These are phyloP conservation scores for Priceomyces fermenticarens DNA, from an alignment of 805 yeast species.

Conservation along the genomic window DNA sequence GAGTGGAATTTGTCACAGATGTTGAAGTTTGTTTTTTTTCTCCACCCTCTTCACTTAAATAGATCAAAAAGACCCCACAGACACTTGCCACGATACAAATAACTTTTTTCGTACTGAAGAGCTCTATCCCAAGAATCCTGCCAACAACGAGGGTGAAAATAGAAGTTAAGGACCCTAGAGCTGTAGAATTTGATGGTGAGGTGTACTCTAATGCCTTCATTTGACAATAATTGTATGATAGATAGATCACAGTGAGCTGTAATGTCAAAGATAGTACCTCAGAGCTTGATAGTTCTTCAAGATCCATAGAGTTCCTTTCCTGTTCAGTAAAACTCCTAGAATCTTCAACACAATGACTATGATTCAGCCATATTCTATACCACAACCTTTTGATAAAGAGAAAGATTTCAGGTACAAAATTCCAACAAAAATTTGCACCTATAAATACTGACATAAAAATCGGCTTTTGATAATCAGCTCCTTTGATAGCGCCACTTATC, in stretches of 20 bases:
- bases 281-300: slow-evolving; percentile 13
- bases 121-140: slow-evolving; percentile 36
- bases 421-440: slow-evolving; percentile 47
- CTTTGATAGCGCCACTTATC: slow-evolving; percentile 48
- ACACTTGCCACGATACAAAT: slow-evolving; percentile 44
- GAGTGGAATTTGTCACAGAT: slow-evolving; percentile 33
- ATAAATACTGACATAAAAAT: slow-evolving; percentile 44
- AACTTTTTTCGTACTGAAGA: slow-evolving; percentile 38
- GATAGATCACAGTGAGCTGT: slow-evolving; percentile 42
- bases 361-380: background rate
- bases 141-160: slow-evolving; percentile 49
- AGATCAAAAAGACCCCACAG: slow-evolving; percentile 45
- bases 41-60: slow-evolving; percentile 28
- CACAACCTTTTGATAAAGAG: background rate
- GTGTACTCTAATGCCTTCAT: slow-evolving; percentile 47
- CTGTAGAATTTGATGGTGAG: slow-evolving; percentile 51
- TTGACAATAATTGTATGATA: slow-evolving; percentile 36
- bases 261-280: slow-evolving; percentile 37
- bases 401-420: slow-evolving; percentile 38
- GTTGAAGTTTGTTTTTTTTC: slow-evolving; percentile 18
- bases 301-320: background rate
- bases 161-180: slow-evolving; percentile 50
- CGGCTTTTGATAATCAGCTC: slow-evolving; percentile 48
- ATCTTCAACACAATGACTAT: background rate
- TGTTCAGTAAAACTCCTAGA: background rate